Evolutionary conservation across 2,329 filamentous ascomycete genomes (phyloP).

Genomic region (Fusarium subglutinans): DNA sequence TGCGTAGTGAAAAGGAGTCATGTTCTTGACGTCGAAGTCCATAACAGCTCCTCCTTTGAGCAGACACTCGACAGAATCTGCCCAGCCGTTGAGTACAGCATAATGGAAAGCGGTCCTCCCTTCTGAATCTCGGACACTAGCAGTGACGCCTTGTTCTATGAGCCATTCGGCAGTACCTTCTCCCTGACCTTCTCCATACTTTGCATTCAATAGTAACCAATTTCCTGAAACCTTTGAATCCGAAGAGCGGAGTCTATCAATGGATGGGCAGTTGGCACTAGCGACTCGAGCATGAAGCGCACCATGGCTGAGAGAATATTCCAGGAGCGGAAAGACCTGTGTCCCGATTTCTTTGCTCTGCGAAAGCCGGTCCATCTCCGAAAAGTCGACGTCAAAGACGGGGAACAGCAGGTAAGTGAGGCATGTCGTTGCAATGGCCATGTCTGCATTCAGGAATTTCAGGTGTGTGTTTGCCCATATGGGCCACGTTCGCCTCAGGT

Average conservation of each 20-base stretch:
- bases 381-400: background rate
- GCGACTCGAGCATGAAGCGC: background rate
- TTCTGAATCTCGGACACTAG: background rate
- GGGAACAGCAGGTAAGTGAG: background rate
- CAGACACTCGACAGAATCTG: background rate
- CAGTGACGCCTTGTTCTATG: background rate
- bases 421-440: background rate
- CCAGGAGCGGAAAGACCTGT: background rate
- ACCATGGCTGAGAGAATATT: background rate
- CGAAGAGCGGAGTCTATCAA: background rate
- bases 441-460: background rate
- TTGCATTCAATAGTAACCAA: background rate
- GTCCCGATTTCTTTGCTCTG: background rate
- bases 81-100: background rate
- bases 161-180: background rate
- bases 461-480: too few relatives aligned
- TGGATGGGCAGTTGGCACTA: background rate
- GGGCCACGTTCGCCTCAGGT: background rate
- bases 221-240: background rate
- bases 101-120: background rate
- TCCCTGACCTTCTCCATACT: background rate
- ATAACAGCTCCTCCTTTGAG: background rate
- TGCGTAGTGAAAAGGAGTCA: background rate
- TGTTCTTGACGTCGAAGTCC: background rate
- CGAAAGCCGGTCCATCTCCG: background rate